Percentiles rank a stretch among this genome's conserved stretches.
These are phyloP conservation scores for Thielaviopsis euricoi DNA, from an alignment of 2,329 filamentous ascomycete species.

Conservation along the genomic window DNA sequence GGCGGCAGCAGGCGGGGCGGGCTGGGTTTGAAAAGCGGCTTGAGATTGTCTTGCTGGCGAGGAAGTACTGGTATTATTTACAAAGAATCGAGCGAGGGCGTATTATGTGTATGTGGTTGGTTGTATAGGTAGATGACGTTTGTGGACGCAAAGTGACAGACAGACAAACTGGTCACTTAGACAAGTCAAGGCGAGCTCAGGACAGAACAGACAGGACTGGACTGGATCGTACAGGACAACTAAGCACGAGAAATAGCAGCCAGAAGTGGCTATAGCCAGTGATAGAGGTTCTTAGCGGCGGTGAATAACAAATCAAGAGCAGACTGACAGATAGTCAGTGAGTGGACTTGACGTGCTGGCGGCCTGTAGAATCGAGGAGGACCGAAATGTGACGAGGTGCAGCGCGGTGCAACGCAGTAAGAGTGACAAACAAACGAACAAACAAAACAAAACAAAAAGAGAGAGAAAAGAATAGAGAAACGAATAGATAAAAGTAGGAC, in stretches of 20 bases:
- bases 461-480: neutral
- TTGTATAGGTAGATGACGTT: neutral
- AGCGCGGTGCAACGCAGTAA: neutral
- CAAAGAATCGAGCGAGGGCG: neutral
- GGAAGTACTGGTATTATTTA: neutral
- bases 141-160: neutral
- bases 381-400: neutral
- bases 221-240: too few relatives aligned
- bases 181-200: neutral
- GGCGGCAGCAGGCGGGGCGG: neutral
- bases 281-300: neutral
- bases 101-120: neutral
- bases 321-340: too few relatives aligned
- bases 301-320: too few relatives aligned
- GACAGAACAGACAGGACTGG: too few relatives aligned
- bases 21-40: neutral
- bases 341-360: too few relatives aligned
- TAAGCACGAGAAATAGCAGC: neutral
- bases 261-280: neutral
- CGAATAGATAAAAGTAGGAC: neutral
- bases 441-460: neutral
- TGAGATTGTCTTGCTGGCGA: neutral
- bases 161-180: neutral
- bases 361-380: neutral
- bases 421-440: neutral